phyloP scores from a whole-genome alignment of 2,329 filamentous ascomycete species.

The Aphanoascus verrucosus region DNA sequence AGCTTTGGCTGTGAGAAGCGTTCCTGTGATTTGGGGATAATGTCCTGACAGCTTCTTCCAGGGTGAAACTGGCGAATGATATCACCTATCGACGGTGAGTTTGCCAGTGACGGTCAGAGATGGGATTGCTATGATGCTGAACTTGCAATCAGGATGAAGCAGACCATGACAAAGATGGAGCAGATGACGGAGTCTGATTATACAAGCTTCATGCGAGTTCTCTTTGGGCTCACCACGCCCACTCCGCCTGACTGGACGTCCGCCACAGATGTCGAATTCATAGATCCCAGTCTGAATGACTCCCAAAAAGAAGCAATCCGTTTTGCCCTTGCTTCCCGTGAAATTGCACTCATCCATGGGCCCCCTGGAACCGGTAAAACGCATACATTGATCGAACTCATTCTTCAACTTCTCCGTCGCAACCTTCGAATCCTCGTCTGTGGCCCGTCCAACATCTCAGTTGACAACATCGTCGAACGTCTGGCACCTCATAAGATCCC shows the following conservation, averaged over 20 bases:
- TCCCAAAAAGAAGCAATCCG: slow-evolving; percentile 54
- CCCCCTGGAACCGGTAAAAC: slow-evolving; percentile 96
- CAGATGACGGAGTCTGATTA: slow-evolving; percentile 47
- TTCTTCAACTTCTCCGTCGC: slow-evolving; percentile 72
- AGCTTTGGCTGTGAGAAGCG: slow-evolving; percentile 51
- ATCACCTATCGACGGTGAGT: slow-evolving; percentile 52
- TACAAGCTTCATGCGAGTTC: slow-evolving; percentile 48
- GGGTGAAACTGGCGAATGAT: slow-evolving; percentile 56
- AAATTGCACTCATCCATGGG: slow-evolving; percentile 85
- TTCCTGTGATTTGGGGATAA: slow-evolving; percentile 3
- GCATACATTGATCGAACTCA: slow-evolving; percentile 88
- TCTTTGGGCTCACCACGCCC: slow-evolving; percentile 50
- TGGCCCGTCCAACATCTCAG: slow-evolving; percentile 90
- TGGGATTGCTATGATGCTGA: not conserved
- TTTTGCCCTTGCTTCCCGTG: slow-evolving; percentile 73
- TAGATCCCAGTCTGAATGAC: slow-evolving; percentile 48
- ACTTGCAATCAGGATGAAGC: slow-evolving; percentile 44
- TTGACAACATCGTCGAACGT: slow-evolving; percentile 95
- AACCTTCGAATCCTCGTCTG: slow-evolving; percentile 76
- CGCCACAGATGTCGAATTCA: slow-evolving; percentile 41
- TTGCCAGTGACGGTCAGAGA: not conserved
- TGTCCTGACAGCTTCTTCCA: slow-evolving; percentile 24
- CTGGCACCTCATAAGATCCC: slow-evolving; percentile 73
- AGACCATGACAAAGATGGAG: slow-evolving; percentile 51
- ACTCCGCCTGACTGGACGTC: slow-evolving; percentile 40